Evolutionary conservation across 2,329 filamentous ascomycete genomes (phyloP).

Genomic region (Hypoxylon sp.): DNA sequence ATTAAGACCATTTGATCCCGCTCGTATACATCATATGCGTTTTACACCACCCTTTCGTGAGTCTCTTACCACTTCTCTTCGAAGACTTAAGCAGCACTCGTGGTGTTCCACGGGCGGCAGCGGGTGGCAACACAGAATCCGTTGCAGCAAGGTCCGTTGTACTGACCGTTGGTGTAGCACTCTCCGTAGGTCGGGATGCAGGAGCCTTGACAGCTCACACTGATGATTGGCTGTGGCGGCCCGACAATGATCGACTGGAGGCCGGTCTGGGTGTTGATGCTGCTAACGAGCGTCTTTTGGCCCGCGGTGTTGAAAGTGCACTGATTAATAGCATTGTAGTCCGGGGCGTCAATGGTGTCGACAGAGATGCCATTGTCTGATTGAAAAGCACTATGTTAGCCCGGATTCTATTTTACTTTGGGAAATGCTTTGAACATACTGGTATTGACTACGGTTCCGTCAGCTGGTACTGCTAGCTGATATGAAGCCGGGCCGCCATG

Average conservation of each 20-base stretch:
- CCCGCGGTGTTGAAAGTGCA: slow-evolving; percentile 62
- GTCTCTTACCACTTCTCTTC: background rate
- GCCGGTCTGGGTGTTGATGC: slow-evolving; percentile 51
- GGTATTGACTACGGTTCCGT: slow-evolving; percentile 58
- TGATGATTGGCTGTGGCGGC: slow-evolving; percentile 61
- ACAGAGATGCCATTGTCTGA: slow-evolving; percentile 60
- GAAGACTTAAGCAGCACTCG: slow-evolving; percentile 4
- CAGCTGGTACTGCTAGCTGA: slow-evolving; percentile 59
- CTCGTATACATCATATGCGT: background rate
- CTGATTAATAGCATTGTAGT: slow-evolving; percentile 60
- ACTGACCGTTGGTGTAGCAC: slow-evolving; percentile 58
- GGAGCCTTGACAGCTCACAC: slow-evolving; percentile 60
- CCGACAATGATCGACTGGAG: slow-evolving; percentile 60
- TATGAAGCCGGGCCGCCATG: slow-evolving; percentile 61
- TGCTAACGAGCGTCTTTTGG: slow-evolving; percentile 53
- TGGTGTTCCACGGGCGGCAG: slow-evolving; percentile 58
- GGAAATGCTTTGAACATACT: slow-evolving; percentile 50
- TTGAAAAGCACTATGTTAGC: slow-evolving; percentile 11
- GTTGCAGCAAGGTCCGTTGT: slow-evolving; percentile 59
- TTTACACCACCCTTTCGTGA: background rate
- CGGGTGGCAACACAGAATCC: slow-evolving; percentile 60
- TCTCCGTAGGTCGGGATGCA: slow-evolving; percentile 60
- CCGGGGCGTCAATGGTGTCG: slow-evolving; percentile 59
- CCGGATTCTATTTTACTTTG: background rate
- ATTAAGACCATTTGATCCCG: background rate